Conservation (phyloP, 345 rosid species). For the Arabis alpina region DNA sequence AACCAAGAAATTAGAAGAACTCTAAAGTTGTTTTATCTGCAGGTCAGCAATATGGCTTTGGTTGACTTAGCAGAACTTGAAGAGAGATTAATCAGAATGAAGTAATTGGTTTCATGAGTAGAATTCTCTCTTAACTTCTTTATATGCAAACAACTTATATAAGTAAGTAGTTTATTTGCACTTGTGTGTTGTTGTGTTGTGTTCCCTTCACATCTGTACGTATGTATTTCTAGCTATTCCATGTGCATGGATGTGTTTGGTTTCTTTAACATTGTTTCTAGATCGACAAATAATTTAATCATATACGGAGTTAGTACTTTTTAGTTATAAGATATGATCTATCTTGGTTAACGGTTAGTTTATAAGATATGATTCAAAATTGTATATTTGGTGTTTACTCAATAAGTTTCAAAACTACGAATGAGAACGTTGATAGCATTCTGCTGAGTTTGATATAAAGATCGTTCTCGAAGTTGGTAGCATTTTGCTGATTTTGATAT, state of each 20-base stretch:
- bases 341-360: no score
- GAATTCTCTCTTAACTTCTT: slow-evolving; percentile 3
- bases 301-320: background rate
- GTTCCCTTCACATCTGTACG: background rate
- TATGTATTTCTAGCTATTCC: slow-evolving; percentile 1
- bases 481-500: no score
- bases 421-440: background rate
- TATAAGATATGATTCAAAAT: background rate
- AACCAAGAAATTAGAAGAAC: no score
- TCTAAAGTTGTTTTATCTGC: slow-evolving; percentile 29
- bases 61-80: slow-evolving; percentile 34
- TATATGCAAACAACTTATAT: background rate
- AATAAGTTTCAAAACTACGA: background rate
- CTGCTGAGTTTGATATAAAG: no score
- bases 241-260: background rate
- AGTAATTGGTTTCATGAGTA: slow-evolving; percentile 27
- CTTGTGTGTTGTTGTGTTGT: slow-evolving; percentile 26
- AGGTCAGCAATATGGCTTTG: slow-evolving; percentile 52
- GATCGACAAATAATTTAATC: background rate
- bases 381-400: background rate
- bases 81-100: slow-evolving; percentile 35
- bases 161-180: slow-evolving; percentile 10
- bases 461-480: no score
- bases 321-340: background rate
- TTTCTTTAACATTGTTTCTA: slow-evolving; percentile 1